Base-by-base conservation (phyloP, 306 rosid genomes). In the Gleditsia sinensis region DNA sequence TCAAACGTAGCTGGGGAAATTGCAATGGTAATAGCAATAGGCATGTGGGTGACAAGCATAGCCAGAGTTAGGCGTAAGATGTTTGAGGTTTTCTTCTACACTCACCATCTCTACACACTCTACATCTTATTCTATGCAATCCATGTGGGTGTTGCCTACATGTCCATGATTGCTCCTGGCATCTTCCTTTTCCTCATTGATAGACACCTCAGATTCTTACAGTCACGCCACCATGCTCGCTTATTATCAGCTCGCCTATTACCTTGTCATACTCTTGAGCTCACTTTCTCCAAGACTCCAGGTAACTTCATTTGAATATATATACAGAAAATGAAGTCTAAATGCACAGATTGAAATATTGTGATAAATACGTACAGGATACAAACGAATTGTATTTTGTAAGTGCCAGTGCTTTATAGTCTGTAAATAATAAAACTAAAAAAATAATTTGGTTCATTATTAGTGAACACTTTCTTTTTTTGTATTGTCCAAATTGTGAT, bases 61-160 rank as follows among this genome's bases (percentile, higher is more conserved):
- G 37, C 76, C 0, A 37, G 84, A 0, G 65, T 88, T 0, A 75
- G 97, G 67, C 83, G 86, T 13, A 88, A 85, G 73, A 86, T 82
- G 88, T 92, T 81, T 56, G 93, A 92, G 69, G 76, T 92, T 7
- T 92, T 92, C 83, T 92, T 72, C 74, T 92, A 92, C 84, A 84
- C 86, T 5, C 97, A 92, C 71, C 85, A 87, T 33, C 87, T 89
- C 53, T 91, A 91, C 73, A 16, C 54, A 0, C 71, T 92, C 75
- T 89, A 75, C 65, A 81, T 88, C 53, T 19, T 92, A 69, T 88
- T 92, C 67, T 92, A 84, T 71, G 76, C 73, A 3, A 43, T 92
- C 13, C 96, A 92, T 21, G 97, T 85, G 1, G 93, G 92, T 16
- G 82, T 37, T 19, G 57, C 19, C 48, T 84, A 81, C 76, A 63